These are phyloP conservation scores for Pythium guiyangense DNA, from an alignment of 352 stramenopile genomes.

Conservation along the genomic window DNA sequence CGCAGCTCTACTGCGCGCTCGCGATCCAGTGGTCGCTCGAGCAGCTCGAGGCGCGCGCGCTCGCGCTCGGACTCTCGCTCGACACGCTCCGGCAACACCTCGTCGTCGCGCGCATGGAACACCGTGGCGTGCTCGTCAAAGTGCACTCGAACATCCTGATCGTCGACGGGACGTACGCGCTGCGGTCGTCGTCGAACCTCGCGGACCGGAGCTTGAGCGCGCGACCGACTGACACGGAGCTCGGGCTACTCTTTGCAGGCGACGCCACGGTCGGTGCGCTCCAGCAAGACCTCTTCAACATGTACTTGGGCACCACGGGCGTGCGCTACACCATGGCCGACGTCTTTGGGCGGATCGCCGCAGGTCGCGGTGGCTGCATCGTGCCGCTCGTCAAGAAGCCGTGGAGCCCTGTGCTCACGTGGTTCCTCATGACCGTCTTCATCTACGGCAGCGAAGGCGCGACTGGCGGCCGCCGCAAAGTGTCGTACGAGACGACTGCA, in stretches of 20 bases:
- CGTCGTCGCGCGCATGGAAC: constrained; percentile 42
- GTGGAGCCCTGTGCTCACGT: constrained; percentile 68
- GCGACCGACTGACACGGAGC: constrained; percentile 64
- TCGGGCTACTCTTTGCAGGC: constrained; percentile 55
- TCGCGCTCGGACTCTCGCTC: constrained; percentile 33
- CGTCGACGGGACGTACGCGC: constrained; percentile 57
- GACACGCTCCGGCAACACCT: constrained; percentile 40
- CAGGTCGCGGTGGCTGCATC: constrained; percentile 31
- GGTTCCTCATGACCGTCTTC: constrained; percentile 80
- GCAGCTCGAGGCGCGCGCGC: constrained; percentile 49
- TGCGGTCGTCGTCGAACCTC: constrained; percentile 73
- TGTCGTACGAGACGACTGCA: constrained; percentile 53
- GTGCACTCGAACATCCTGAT: constrained; percentile 83
- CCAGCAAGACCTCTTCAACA: constrained; percentile 64
- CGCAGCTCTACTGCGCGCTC: constrained; percentile 70
- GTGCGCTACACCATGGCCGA: constrained; percentile 26
- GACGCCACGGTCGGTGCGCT: constrained; percentile 27
- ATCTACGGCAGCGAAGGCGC: constrained; percentile 75
- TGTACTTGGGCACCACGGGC: constrained; percentile 45
- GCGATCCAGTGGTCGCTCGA: constrained; percentile 78
- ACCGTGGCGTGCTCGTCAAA: constrained; percentile 51
- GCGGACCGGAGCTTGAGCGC: constrained; percentile 70
- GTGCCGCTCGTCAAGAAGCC: constrained; percentile 44
- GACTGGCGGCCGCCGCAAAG: constrained; percentile 59
- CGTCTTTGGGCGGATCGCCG: constrained; percentile 20